These are phyloP conservation scores for Aspergillus incahuasiensis DNA, from an alignment of 495 filamentous ascomycete species.

Conservation along the genomic window DNA sequence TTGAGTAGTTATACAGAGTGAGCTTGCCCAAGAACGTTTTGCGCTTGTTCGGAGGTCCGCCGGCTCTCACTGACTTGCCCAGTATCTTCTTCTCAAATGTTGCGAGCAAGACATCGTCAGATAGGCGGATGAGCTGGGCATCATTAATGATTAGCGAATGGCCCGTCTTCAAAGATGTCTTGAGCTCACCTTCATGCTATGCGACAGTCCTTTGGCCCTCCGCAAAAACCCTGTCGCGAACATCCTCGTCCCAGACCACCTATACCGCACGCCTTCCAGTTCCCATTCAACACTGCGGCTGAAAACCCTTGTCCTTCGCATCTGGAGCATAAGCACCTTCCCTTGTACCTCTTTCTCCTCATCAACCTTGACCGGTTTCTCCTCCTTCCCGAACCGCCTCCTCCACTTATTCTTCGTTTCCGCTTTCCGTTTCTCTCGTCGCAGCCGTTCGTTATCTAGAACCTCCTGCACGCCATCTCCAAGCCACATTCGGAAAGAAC, in stretches of 20 bases:
- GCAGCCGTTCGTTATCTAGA: slow-evolving; percentile 3
- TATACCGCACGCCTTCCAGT: slow-evolving; percentile 11
- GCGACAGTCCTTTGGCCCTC: slow-evolving; percentile 10
- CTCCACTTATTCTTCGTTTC: slow-evolving; percentile 9
- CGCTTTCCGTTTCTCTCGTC: neutral
- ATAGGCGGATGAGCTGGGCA: slow-evolving; percentile 7
- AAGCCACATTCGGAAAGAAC: neutral
- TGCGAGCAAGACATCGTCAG: slow-evolving; percentile 7
- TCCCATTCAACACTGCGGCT: slow-evolving; percentile 9
- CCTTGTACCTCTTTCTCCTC: slow-evolving; percentile 3
- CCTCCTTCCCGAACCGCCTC: slow-evolving; percentile 1
- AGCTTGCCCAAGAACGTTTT: neutral
- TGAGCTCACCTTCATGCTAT: slow-evolving; percentile 13
- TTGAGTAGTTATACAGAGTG: neutral
- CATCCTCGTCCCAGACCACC: slow-evolving; percentile 15
- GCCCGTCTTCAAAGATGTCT: too few relatives aligned
- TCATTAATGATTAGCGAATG: neutral
- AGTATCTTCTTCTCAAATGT: slow-evolving; percentile 4
- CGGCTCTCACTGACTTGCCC: slow-evolving; percentile 2
- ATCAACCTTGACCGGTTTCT: neutral
- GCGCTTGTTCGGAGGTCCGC: slow-evolving; percentile 8
- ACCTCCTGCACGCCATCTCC: slow-evolving; percentile 12
- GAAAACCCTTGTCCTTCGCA: neutral
- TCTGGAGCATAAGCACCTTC: slow-evolving; percentile 5
- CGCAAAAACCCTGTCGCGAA: slow-evolving; percentile 1